phyloP scores from a whole-genome alignment of 805 yeast genomes.

The Cyberlindnera subsufficiens region DNA sequence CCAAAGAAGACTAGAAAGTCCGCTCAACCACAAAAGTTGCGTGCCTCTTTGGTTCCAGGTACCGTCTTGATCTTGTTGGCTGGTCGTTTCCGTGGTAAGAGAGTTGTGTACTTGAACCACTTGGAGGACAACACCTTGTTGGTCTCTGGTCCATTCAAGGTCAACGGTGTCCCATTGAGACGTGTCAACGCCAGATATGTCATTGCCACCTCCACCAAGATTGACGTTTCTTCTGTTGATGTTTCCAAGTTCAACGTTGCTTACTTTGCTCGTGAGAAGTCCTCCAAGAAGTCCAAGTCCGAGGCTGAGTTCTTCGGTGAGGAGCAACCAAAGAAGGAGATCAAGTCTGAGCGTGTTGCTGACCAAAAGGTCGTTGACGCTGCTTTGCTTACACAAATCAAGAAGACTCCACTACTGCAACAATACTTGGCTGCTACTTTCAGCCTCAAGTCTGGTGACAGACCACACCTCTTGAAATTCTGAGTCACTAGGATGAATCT shows the following conservation, averaged over 20 bases:
- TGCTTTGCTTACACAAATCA: constrained; percentile 86
- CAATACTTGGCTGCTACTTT: constrained; percentile 94
- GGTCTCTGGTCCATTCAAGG: constrained; percentile 98
- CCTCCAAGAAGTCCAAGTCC: constrained; percentile 75
- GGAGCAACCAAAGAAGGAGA: constrained; percentile 71
- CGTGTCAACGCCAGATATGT: constrained; percentile 98
- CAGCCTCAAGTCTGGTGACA: constrained; percentile 97
- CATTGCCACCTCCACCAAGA: constrained; percentile 95
- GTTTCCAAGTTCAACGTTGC: constrained; percentile 89
- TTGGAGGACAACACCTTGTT: constrained; percentile 97
- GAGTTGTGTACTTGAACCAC: constrained; percentile 96
- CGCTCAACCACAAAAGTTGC: constrained; percentile 88
- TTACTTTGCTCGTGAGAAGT: constrained; percentile 95
- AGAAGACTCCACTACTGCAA: constrained; percentile 94
- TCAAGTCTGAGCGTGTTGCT: constrained; percentile 89
- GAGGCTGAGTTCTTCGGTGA: constrained; percentile 90
- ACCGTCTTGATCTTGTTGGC: constrained; percentile 95
- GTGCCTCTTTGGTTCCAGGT: constrained; percentile 96
- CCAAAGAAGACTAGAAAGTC: constrained; percentile 88
- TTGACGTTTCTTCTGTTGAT: constrained; percentile 71
- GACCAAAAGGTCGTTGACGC: constrained; percentile 97
- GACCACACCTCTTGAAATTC: constrained; percentile 96
- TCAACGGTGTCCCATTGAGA: constrained; percentile 99
- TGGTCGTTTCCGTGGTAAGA: constrained; percentile 99
- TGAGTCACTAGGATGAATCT: constrained; percentile 36